Percentiles rank a stretch among this genome's conserved stretches.
Evolutionary conservation across 176 grass and related monocot genomes (phyloP).

Genomic region (Oryza meridionalis): DNA sequence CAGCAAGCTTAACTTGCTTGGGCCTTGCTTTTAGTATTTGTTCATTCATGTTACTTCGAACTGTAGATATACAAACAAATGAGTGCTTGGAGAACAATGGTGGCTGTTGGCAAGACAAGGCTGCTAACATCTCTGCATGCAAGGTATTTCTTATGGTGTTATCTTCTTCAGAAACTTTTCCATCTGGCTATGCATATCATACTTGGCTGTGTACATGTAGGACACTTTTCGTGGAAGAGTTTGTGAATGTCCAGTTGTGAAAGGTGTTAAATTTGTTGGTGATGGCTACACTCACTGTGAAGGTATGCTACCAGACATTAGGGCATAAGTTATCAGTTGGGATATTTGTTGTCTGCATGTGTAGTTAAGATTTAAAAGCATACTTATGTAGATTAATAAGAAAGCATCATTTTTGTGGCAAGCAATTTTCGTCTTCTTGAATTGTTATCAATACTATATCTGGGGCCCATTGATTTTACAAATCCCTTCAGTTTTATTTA

Average conservation of each 20-base stretch:
- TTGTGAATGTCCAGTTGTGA: slow-evolving; percentile 77
- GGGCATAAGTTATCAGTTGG: not conserved
- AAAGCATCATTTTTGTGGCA: not conserved
- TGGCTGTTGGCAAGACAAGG: slow-evolving; percentile 90
- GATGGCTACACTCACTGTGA: slow-evolving; percentile 95
- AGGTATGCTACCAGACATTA: slow-evolving; percentile 55
- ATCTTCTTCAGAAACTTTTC: slow-evolving; percentile 16
- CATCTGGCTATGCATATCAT: slow-evolving; percentile 12
- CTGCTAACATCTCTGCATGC: slow-evolving; percentile 92
- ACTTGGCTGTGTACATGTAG: slow-evolving; percentile 48
- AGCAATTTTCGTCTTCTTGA: not conserved
- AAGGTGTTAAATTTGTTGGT: slow-evolving; percentile 88
- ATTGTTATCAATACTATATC: not conserved
- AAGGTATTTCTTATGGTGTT: slow-evolving; percentile 60
- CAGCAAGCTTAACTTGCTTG: not conserved
- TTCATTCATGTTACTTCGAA: slow-evolving; percentile 15
- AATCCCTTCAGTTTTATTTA: too few relatives aligned
- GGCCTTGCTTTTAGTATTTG: not conserved
- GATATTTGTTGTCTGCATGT: too few relatives aligned
- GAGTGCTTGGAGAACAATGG: slow-evolving; percentile 98
- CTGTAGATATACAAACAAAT: slow-evolving; percentile 90
- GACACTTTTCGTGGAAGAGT: slow-evolving; percentile 95
- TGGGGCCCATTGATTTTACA: not conserved
- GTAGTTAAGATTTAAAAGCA: too few relatives aligned
- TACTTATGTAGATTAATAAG: not conserved